phyloP scores from a whole-genome alignment of 1,284 basidiomycete genomes.

The Pyrrhoderma noxium region DNA sequence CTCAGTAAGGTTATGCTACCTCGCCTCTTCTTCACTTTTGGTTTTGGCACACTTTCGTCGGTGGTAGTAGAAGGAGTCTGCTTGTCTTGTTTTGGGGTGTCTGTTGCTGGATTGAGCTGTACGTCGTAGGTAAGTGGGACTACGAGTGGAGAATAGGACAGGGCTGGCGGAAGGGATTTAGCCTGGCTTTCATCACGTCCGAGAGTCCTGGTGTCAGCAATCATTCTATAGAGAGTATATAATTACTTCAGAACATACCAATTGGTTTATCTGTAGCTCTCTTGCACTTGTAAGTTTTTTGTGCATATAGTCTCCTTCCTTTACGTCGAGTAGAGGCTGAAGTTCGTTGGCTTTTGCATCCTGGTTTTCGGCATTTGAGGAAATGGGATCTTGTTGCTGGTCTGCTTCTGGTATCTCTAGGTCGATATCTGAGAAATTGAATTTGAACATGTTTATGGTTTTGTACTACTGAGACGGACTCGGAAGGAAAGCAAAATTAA shows the following conservation, averaged over 20 bases:
- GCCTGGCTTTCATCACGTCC: conserved; percentile 18
- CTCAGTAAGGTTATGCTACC: conserved; percentile 31
- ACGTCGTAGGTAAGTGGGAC: conserved; percentile 8
- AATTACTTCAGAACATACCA: conserved; percentile 7
- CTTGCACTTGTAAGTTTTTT: conserved; percentile 12
- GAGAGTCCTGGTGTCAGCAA: background rate
- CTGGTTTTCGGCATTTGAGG: background rate
- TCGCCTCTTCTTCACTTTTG: background rate
- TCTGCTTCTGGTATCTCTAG: conserved; percentile 10
- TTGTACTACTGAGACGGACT: no score
- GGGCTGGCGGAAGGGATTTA: conserved; percentile 15
- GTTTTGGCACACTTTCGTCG: no score
- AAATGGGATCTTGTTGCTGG: background rate
- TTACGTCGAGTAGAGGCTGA: background rate
- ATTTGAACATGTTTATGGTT: conserved; percentile 21
- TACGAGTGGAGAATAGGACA: conserved; percentile 20
- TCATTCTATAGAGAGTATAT: background rate
- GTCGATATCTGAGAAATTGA: conserved; percentile 19
- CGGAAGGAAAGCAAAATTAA: no score
- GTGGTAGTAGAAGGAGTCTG: background rate
- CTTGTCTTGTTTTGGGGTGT: background rate
- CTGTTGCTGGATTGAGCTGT: background rate
- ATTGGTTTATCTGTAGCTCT: conserved; percentile 12
- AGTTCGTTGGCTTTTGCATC: background rate
- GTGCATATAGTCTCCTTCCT: background rate